Evolutionary conservation across 257 asterid genomes (phyloP).

Genomic region (Striga asiatica): DNA sequence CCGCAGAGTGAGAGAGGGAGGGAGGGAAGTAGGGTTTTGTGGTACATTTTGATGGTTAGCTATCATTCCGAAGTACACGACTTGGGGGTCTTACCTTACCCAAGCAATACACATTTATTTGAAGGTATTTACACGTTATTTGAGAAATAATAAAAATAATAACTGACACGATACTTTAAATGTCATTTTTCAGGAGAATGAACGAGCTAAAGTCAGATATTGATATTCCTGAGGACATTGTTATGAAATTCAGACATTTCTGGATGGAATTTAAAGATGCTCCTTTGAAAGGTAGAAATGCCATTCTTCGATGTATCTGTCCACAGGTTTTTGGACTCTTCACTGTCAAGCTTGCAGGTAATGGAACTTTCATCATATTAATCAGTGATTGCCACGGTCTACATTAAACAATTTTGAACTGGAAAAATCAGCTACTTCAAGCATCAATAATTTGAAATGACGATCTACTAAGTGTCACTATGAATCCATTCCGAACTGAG

Average conservation of each 20-base stretch:
- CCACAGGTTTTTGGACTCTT: conserved; percentile 98
- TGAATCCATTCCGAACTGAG: conserved; percentile 6
- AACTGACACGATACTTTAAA: conserved; percentile 4
- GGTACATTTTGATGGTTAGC: neutral
- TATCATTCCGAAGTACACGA: neutral
- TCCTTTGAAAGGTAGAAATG: conserved; percentile 95
- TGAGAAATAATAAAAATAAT: neutral
- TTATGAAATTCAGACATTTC: conserved; percentile 62
- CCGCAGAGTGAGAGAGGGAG: too few species aligned
- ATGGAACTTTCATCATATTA: conserved; percentile 11
- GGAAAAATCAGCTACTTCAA: neutral
- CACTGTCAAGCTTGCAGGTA: conserved; percentile 98
- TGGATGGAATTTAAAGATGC: conserved; percentile 64
- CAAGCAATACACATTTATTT: neutral
- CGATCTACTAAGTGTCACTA: neutral
- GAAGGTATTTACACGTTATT: neutral
- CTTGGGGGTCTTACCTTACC: neutral
- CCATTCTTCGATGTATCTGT: conserved; percentile 77
- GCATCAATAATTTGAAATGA: neutral
- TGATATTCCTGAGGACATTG: conserved; percentile 59
- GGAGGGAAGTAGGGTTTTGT: too few species aligned
- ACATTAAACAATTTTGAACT: neutral
- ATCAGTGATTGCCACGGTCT: conserved; percentile 2
- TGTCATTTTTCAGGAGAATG: conserved; percentile 53
- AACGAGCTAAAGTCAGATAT: conserved; percentile 68